Conservation (phyloP, 345 rosid species). For the Eucalyptus sp. region DNA sequence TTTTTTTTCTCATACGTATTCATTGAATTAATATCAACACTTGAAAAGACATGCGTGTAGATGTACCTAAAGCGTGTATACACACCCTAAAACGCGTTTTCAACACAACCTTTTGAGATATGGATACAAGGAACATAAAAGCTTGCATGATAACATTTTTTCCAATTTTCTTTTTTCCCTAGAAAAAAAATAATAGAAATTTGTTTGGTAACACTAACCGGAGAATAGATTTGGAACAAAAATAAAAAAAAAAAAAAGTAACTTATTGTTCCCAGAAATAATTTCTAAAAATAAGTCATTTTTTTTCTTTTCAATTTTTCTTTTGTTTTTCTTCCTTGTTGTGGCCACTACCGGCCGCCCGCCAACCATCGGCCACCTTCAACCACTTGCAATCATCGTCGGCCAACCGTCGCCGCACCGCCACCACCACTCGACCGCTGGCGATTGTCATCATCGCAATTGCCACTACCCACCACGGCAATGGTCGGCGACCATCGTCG, state of each 20-base stretch:
- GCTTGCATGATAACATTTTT: rapidly evolving
- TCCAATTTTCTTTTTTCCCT: too few species aligned
- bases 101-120: not conserved
- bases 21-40: not conserved
- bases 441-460: rapidly evolving
- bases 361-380: rapidly evolving
- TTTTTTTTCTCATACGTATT: not conserved
- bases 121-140: not conserved
- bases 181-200: too few species aligned
- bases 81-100: not conserved
- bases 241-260: too few species aligned
- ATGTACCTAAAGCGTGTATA: not conserved
- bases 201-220: too few species aligned
- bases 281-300: too few species aligned
- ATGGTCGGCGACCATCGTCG: rapidly evolving
- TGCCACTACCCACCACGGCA: too few species aligned
- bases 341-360: rapidly evolving
- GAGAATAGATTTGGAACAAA: too few species aligned
- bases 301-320: too few species aligned
- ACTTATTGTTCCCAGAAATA: too few species aligned
- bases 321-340: rapidly evolving
- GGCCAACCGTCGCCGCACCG: rapidly evolving
- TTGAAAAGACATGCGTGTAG: not conserved
- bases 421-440: rapidly evolving
- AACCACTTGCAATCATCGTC: rapidly evolving